Evolutionary conservation across 352 stramenopile genomes (phyloP).

Genomic region (Aphanomyces euteiches): DNA sequence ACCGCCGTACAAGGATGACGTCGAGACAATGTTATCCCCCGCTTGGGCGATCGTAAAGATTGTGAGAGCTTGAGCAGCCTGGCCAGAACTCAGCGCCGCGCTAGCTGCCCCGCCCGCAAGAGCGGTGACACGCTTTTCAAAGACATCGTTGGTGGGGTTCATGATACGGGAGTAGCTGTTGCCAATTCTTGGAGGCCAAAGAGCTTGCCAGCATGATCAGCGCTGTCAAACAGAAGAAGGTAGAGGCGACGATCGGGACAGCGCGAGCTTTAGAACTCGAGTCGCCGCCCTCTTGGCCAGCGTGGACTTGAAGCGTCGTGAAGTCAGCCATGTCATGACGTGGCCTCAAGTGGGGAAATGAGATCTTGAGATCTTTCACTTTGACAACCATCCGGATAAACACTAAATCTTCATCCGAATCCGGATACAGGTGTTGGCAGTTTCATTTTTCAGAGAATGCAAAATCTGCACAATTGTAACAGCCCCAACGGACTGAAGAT

Average conservation of each 20-base stretch:
- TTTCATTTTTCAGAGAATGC: too few relatives aligned
- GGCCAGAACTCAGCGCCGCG: constrained; percentile 89
- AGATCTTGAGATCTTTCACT: too few relatives aligned
- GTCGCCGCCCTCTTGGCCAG: constrained; percentile 69
- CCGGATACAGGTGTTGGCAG: too few relatives aligned
- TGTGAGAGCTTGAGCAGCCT: constrained; percentile 81
- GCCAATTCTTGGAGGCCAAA: constrained; percentile 86
- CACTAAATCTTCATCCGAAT: too few relatives aligned
- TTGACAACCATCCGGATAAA: too few relatives aligned
- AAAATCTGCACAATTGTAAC: too few relatives aligned
- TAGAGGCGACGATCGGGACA: constrained; percentile 89
- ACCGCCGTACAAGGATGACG: constrained; percentile 94
- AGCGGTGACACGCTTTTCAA: constrained; percentile 89
- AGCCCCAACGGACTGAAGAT: background rate
- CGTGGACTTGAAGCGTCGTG: constrained; percentile 54
- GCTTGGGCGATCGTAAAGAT: constrained; percentile 83
- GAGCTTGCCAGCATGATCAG: constrained; percentile 54
- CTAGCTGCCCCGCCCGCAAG: constrained; percentile 90
- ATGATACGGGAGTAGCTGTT: constrained; percentile 95
- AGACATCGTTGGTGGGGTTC: constrained; percentile 93
- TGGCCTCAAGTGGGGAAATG: too few relatives aligned
- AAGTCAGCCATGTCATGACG: constrained; percentile 17
- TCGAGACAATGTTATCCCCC: constrained; percentile 94
- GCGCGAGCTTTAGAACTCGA: constrained; percentile 67
- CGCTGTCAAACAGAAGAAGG: constrained; percentile 86